Evolutionary conservation across 176 grass and related monocot species (phyloP).

Genomic region (Carex littledalei): DNA sequence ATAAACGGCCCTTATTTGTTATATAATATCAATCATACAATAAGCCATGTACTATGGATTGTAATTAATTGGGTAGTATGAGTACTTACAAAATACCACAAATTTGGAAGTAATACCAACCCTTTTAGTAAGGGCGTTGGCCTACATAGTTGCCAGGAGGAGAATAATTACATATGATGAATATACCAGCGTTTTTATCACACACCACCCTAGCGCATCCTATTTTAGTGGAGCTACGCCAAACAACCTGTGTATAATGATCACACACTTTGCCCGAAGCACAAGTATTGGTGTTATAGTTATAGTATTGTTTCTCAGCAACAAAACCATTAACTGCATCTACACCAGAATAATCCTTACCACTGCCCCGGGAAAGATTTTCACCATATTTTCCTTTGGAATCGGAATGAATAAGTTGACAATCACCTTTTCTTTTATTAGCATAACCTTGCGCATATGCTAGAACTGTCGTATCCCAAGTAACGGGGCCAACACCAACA

Average conservation of each 20-base stretch:
- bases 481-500: neutral
- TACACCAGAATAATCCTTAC: neutral
- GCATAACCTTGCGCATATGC: neutral
- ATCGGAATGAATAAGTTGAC: neutral
- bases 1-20: too few species aligned
- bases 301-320: neutral
- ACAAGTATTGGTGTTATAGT: neutral
- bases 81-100: neutral
- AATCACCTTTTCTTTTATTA: neutral
- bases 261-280: neutral
- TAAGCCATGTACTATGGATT: too few species aligned
- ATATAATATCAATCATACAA: too few species aligned
- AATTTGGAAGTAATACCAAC: neutral
- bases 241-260: neutral
- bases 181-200: neutral
- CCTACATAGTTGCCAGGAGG: neutral
- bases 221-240: neutral
- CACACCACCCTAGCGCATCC: slow-evolving; percentile 8
- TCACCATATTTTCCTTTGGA: neutral
- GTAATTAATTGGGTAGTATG: neutral
- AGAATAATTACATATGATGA: slow-evolving; percentile 8
- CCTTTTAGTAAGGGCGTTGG: neutral
- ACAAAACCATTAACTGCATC: neutral
- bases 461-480: neutral
- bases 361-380: neutral